Conservation (phyloP, 495 filamentous ascomycete genomes). For the Xylaria castorea region DNA sequence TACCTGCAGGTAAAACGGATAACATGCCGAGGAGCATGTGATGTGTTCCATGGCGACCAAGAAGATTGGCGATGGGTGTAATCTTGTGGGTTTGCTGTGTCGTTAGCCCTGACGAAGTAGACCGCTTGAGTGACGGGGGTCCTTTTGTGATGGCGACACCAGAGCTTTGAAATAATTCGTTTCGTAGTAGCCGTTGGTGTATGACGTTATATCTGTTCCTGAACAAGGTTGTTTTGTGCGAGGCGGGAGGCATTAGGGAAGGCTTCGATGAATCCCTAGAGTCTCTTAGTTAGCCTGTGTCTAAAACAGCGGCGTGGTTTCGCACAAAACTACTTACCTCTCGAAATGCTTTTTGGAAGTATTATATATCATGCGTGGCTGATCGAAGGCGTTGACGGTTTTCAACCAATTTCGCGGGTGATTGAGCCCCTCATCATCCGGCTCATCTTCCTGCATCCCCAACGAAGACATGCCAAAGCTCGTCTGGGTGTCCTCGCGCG, state of each 20-base stretch:
- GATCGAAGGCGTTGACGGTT: slow-evolving; percentile 79
- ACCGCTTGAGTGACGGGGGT: slow-evolving; percentile 55
- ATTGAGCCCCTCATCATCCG: slow-evolving; percentile 56
- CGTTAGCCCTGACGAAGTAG: slow-evolving; percentile 58
- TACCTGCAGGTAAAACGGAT: slow-evolving; percentile 80
- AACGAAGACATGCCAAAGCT: slow-evolving; percentile 69
- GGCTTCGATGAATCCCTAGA: slow-evolving; percentile 66
- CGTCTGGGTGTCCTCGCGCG: slow-evolving; percentile 63
- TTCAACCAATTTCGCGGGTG: slow-evolving; percentile 81
- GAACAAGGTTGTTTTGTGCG: slow-evolving; percentile 84
- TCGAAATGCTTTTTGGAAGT: slow-evolving; percentile 91
- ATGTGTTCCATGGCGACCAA: slow-evolving; percentile 82
- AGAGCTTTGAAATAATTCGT: slow-evolving; percentile 89
- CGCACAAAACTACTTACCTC: slow-evolving; percentile 49
- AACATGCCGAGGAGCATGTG: slow-evolving; percentile 90
- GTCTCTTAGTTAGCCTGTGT: slow-evolving; percentile 18
- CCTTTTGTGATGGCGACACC: slow-evolving; percentile 61
- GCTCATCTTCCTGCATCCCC: slow-evolving; percentile 69
- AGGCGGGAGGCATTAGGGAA: slow-evolving; percentile 77
- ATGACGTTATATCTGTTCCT: slow-evolving; percentile 88
- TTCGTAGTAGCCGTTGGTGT: slow-evolving; percentile 87
- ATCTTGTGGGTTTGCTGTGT: slow-evolving; percentile 78
- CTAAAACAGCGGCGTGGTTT: background rate
- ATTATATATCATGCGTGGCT: slow-evolving; percentile 87
- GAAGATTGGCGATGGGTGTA: slow-evolving; percentile 90